Evolutionary conservation across 306 rosid species (phyloP), one percentile per base, ranked within the genome.

Genomic region (Pyrus bretschneideri): DNA sequence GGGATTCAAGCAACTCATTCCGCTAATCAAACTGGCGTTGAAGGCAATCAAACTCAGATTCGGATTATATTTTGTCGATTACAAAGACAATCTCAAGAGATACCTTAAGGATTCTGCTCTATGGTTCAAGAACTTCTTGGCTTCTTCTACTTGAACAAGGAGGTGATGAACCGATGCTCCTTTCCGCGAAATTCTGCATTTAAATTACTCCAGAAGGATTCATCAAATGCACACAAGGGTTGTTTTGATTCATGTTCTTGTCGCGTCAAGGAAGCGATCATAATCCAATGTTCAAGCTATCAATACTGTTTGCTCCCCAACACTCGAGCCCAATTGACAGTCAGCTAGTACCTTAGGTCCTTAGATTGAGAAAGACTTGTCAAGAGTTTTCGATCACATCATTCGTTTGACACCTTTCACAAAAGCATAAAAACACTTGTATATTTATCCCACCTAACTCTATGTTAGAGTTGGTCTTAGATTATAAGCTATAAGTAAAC

Each of bases 61-160:
- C 9, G 2, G 42, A 38, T 38, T 38, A 38, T 38, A 38, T 38
- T 38, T 79, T n/a, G 73, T 93, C 76, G 97, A 93, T 77, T 91
- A 85, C 72, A 88, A 67, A 5, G 87, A 90, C 87, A 90, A 88
- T 62, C 90, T 81, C 67, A 92, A 90, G 90, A 89, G 99, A 87
- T 92, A 92, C 80, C 96, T 96, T 9, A 91, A 93, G 84, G 58
- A 84, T 3, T 91, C 91, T 5, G 93, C 76, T n/a, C 67, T 81
- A 52, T 91, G 98, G 93, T 93, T 91, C 87, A 86, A 80, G 75
- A 88, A 84, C 11, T 91, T 93, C 83, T 86, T 89, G 88, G 81
- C 73, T 69, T 78, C 89, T 62, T n/a, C 79, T 29, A 71, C 82
- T 60, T 75, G 12, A 33, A n/a, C 27, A 11, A 18, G 45, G 45